Conservation (phyloP, 495 filamentous ascomycete genomes). For the Astrothelium subdiscretum region DNA sequence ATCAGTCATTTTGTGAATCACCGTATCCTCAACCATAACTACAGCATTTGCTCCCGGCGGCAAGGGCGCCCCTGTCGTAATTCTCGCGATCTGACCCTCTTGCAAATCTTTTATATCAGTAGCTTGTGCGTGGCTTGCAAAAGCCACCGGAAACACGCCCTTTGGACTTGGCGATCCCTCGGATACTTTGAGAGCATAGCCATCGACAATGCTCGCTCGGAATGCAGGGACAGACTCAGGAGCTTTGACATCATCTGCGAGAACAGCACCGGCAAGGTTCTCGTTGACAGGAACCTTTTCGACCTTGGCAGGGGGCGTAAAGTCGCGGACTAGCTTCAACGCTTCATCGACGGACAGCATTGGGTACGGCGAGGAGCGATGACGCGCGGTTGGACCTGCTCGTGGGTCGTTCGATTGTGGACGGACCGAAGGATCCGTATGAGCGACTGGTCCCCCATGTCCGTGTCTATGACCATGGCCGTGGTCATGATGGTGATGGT, state of each 20-base stretch:
- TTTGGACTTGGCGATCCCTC: conserved; percentile 47
- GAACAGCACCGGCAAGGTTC: conserved; percentile 56
- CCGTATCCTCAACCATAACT: conserved; percentile 95
- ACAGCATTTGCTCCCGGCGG: conserved; percentile 82
- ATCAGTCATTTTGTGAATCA: conserved; percentile 56
- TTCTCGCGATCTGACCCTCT: conserved; percentile 68
- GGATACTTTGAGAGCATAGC: conserved; percentile 69
- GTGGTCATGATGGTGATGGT: conserved; percentile 46
- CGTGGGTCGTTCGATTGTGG: conserved; percentile 69
- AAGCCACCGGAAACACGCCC: conserved; percentile 75
- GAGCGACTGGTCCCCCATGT: conserved; percentile 47
- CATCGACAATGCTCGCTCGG: conserved; percentile 91
- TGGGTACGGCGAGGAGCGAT: conserved; percentile 80
- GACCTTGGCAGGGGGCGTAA: conserved; percentile 50
- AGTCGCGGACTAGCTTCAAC: conserved; percentile 52
- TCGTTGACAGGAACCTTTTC: conserved; percentile 47
- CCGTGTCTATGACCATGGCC: conserved; percentile 46
- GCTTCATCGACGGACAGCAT: conserved; percentile 83
- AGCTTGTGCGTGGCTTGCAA: conserved; percentile 71
- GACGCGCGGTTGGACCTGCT: conserved; percentile 62
- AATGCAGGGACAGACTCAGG: conserved; percentile 81
- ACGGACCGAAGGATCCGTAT: conserved; percentile 51
- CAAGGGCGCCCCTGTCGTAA: conserved; percentile 88
- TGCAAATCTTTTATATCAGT: conserved; percentile 46
- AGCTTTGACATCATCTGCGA: conserved; percentile 74